Evolutionary conservation across 805 yeast genomes (phyloP).

Genomic region (Metschnikowia baotianmanensis): DNA sequence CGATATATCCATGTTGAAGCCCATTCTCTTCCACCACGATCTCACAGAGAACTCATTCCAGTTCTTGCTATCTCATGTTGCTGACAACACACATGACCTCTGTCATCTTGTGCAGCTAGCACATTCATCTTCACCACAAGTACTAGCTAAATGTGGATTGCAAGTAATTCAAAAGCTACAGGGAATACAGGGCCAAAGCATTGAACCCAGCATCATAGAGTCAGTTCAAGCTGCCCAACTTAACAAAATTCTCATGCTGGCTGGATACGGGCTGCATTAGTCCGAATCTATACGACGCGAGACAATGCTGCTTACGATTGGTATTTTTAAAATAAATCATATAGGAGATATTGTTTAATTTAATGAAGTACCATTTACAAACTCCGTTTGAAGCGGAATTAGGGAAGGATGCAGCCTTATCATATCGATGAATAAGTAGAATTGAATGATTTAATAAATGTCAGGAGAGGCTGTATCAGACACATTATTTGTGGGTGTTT

Average conservation of each 20-base stretch:
- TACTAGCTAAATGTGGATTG: conserved; percentile 18
- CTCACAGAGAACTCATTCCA: conserved; percentile 20
- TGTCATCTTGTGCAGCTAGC: conserved; percentile 27
- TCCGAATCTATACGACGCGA: neutral
- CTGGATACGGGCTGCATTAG: neutral
- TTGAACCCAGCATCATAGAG: conserved; percentile 11
- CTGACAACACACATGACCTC: conserved; percentile 27
- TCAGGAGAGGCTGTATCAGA: no score
- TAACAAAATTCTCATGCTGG: neutral
- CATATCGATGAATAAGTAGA: no score
- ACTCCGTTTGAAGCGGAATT: no score
- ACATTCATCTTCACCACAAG: conserved; percentile 6
- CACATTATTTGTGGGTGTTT: no score
- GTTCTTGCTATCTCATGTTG: conserved; percentile 22
- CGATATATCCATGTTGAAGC: conserved; percentile 26
- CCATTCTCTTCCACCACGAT: conserved; percentile 26
- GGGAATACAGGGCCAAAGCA: conserved; percentile 13
- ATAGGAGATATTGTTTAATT: no score
- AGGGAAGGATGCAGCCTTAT: no score
- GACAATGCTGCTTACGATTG: no score
- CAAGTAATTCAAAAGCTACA: conserved; percentile 22
- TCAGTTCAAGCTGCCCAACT: conserved; percentile 25
- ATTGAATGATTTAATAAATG: neutral
- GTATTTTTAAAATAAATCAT: no score
- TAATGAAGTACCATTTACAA: no score